Conservation (phyloP, 2,329 filamentous ascomycete species). For the Botrytis cinerea region DNA sequence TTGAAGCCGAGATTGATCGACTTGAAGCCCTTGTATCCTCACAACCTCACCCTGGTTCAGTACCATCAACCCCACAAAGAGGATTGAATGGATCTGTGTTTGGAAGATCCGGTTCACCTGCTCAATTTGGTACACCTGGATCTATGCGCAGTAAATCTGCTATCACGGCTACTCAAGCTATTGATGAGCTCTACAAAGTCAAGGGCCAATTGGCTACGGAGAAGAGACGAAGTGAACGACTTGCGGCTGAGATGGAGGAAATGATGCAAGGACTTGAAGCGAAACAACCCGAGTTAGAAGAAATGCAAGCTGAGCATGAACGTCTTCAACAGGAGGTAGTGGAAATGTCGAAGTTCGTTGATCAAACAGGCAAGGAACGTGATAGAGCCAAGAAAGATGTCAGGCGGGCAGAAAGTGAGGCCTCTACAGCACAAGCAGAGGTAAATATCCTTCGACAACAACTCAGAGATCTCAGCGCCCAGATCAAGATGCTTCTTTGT, state of each 20-base stretch:
- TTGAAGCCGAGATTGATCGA: constrained; percentile 63
- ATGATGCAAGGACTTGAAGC: constrained; percentile 83
- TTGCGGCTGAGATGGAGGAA: constrained; percentile 77
- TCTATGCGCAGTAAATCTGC: constrained; percentile 57
- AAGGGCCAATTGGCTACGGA: constrained; percentile 75
- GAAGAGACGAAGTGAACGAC: constrained; percentile 71
- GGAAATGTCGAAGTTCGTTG: constrained; percentile 81
- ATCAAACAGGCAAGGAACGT: constrained; percentile 77
- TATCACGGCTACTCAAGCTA: constrained; percentile 62
- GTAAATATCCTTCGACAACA: constrained; percentile 80
- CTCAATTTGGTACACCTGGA: constrained; percentile 58
- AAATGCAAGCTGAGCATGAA: constrained; percentile 78
- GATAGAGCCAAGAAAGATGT: constrained; percentile 77
- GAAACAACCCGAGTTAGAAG: constrained; percentile 84
- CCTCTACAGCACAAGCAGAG: constrained; percentile 66
- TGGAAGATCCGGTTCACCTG: constrained; percentile 57
- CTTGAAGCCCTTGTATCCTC: constrained; percentile 56
- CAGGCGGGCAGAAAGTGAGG: constrained; percentile 74
- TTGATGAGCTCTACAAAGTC: constrained; percentile 65
- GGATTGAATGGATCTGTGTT: constrained; percentile 55
- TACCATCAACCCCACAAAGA: constrained; percentile 60
- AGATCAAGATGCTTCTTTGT: constrained; percentile 87
- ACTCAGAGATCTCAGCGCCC: constrained; percentile 82
- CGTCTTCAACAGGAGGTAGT: constrained; percentile 78
- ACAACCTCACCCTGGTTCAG: constrained; percentile 46